Base-by-base conservation (phyloP, 2,329 filamentous ascomycete species). In the Aspergillus alliaceus region DNA sequence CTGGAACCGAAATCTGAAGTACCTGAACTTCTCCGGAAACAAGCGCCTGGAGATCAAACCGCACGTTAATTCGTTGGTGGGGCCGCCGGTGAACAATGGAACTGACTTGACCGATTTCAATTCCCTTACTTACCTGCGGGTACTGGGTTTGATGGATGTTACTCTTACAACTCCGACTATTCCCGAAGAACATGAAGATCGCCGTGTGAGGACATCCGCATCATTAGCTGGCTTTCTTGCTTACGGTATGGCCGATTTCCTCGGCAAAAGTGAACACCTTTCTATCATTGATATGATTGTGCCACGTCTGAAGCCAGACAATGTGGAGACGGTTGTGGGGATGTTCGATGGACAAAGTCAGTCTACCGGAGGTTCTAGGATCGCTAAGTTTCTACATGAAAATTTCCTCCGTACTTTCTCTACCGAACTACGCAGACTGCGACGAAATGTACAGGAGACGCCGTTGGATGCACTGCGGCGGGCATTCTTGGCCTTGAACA, bases 271-370 rank as follows among this genome's bases (percentile, higher is more conserved):
- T 66, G 95, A 99, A 74, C 95, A 99, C 72, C 78, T 99, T 51
- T 98, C 95, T 5, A 96, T 93, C 2, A 89, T 98, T 58, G 95
- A 99, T 72, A 88, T 99, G 77, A 91, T 99, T 20, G 90, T 98
- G 29, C 95, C 95, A 11, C 86, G 91, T 46, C 95, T 97, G 77
- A 90, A 93, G 69, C 90, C 92, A 15, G 90, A 90, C 52, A 92
- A 98, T 64, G 89, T 91, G 42, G 93, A 98, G 73, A 93, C 91
- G 44, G 82, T 99, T 1, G 79, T 99, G 46, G 95, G 93, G n/a
- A 83, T 99, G 74, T 99, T 99, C 69, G 96, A 99, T 71, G 95
- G 95, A 3, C 91, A 97, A 71, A 85, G 88, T n/a, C 82, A 96
- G 57, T 90, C 91, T 2, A 92, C 86, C 59, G 90, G 93, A 59